These are phyloP conservation scores for Astraeus odoratus DNA, from an alignment of 768 basidiomycete species.

Conservation along the genomic window DNA sequence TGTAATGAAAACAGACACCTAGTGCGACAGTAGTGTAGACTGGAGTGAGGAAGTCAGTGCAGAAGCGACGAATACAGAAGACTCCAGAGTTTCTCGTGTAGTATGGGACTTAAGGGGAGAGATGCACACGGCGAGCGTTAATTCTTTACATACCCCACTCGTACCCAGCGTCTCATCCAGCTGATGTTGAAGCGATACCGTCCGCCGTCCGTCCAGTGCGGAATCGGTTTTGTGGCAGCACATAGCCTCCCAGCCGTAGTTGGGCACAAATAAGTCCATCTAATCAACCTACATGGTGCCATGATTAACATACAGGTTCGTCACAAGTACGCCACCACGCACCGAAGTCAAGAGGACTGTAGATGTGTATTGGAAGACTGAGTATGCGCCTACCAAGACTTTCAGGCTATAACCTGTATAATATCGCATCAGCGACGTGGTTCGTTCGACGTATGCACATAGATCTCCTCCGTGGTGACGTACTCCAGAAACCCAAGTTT, in stretches of 20 bases:
- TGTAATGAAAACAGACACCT: too few species aligned
- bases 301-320: too few species aligned
- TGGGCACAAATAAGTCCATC: conserved; percentile 44
- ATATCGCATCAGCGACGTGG: conserved; percentile 39
- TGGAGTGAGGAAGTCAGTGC: too few species aligned
- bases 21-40: too few species aligned
- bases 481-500: conserved; percentile 30
- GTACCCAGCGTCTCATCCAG: conserved; percentile 37
- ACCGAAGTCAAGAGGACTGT: too few species aligned
- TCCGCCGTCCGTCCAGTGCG: conserved; percentile 38
- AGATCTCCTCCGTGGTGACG: conserved; percentile 32
- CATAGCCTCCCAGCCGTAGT: conserved; percentile 37
- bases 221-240: conserved; percentile 35
- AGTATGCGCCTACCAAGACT: conserved; percentile 32
- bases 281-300: too few species aligned
- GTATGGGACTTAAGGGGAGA: background rate
- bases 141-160: conserved; percentile 25
- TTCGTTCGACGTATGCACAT: conserved; percentile 38
- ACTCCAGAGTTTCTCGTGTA: too few species aligned
- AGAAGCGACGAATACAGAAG: too few species aligned
- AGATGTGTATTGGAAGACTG: conserved; percentile 35
- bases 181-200: conserved; percentile 31
- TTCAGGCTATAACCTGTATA: conserved; percentile 35
- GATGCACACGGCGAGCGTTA: conserved; percentile 45
- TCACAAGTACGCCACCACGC: too few species aligned